phyloP scores from a whole-genome alignment of 2,329 filamentous ascomycete species.

The Escovopsis sp. region DNA sequence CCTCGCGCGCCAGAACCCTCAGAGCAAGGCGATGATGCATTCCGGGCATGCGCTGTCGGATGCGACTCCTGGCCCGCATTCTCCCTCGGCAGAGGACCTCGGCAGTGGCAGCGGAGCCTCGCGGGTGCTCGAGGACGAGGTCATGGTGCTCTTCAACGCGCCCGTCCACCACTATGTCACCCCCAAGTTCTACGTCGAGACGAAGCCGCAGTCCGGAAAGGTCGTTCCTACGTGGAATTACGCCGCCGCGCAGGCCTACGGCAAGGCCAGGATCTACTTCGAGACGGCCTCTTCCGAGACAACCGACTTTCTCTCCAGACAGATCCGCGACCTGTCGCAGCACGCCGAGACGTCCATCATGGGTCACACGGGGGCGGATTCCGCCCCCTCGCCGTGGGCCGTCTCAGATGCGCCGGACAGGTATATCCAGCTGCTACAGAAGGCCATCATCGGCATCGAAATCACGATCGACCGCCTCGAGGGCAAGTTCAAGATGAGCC shows the following conservation, averaged over 20 bases:
- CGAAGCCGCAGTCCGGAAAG: slow-evolving; percentile 49
- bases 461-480: slow-evolving; percentile 39
- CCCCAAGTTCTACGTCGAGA: slow-evolving; percentile 52
- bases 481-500: slow-evolving; percentile 55
- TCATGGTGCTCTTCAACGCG: slow-evolving; percentile 47
- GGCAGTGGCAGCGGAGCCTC: background rate
- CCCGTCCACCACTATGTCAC: slow-evolving; percentile 49
- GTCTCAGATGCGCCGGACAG: slow-evolving; percentile 40
- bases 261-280: slow-evolving; percentile 36
- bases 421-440: slow-evolving; percentile 43
- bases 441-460: slow-evolving; percentile 46
- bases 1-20: slow-evolving; percentile 47
- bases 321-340: slow-evolving; percentile 37
- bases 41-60: slow-evolving; percentile 10
- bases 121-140: slow-evolving; percentile 33
- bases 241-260: slow-evolving; percentile 48
- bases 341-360: slow-evolving; percentile 40
- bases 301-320: slow-evolving; percentile 30
- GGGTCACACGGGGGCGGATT: slow-evolving; percentile 30
- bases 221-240: slow-evolving; percentile 63
- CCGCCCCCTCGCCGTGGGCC: slow-evolving; percentile 30
- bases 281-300: slow-evolving; percentile 33
- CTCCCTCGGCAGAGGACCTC: too few species aligned
- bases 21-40: slow-evolving; percentile 46
- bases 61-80: too few species aligned